Evolutionary conservation across 371 early-diverging fungal genomes (phyloP).

Genomic region (Mucor saturninus): DNA sequence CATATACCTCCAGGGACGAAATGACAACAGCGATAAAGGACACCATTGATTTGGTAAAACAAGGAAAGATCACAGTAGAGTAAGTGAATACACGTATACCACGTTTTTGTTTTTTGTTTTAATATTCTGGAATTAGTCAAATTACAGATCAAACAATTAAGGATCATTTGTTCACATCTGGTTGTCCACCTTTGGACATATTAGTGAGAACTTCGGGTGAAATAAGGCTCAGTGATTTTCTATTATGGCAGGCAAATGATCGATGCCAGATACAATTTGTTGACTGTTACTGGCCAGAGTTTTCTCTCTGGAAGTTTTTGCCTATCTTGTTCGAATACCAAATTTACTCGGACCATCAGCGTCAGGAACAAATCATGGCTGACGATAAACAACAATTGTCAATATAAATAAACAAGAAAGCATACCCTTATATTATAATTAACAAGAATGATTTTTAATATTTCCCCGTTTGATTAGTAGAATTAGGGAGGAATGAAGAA

Average conservation of each 20-base stretch:
- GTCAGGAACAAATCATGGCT: slow-evolving; percentile 7
- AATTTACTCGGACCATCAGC: slow-evolving; percentile 43
- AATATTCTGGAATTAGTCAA: slow-evolving; percentile 47
- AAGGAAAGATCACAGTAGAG: slow-evolving; percentile 56
- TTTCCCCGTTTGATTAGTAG: not conserved
- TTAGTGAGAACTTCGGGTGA: slow-evolving; percentile 98
- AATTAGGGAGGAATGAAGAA: not conserved
- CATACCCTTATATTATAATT: not conserved
- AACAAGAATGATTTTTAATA: not conserved
- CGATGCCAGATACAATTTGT: slow-evolving; percentile 85
- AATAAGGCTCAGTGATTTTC: slow-evolving; percentile 95
- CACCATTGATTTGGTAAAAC: slow-evolving; percentile 57
- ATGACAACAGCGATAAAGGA: slow-evolving; percentile 69
- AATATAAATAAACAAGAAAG: not conserved
- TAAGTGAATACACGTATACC: slow-evolving; percentile 28
- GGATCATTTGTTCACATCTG: slow-evolving; percentile 68
- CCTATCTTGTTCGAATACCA: slow-evolving; percentile 87
- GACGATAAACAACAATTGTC: not conserved
- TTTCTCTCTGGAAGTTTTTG: slow-evolving; percentile 85
- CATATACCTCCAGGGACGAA: slow-evolving; percentile 97
- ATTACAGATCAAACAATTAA: slow-evolving; percentile 70
- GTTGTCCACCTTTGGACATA: slow-evolving; percentile 88
- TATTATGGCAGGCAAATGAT: slow-evolving; percentile 91
- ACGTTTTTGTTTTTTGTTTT: not conserved
- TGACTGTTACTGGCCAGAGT: slow-evolving; percentile 93